These are phyloP conservation scores for Wickerhamiella qilinensis DNA, from an alignment of 805 yeast species.

Conservation along the genomic window DNA sequence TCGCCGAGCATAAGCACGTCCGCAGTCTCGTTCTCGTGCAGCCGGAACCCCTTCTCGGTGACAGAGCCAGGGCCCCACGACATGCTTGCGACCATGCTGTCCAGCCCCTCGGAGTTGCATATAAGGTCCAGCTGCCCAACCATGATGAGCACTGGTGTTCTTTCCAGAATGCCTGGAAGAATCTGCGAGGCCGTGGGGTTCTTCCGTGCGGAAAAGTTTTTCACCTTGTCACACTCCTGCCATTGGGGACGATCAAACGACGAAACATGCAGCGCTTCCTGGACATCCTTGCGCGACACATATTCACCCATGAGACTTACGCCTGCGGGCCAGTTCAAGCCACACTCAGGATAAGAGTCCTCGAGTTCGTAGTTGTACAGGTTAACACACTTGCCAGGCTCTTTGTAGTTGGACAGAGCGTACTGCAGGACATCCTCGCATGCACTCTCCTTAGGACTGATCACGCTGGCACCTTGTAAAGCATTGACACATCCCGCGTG, in stretches of 20 bases:
- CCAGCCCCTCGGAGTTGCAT: constrained; percentile 70
- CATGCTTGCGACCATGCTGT: constrained; percentile 43
- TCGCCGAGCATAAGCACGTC: background rate
- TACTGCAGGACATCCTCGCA: constrained; percentile 30
- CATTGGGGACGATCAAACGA: constrained; percentile 29
- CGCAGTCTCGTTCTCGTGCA: constrained; percentile 29
- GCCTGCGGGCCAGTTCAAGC: constrained; percentile 79
- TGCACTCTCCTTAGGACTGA: constrained; percentile 12
- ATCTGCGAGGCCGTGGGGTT: constrained; percentile 47
- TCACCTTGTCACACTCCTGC: constrained; percentile 68
- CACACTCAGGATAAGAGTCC: constrained; percentile 75
- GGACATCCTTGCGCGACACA: constrained; percentile 31
- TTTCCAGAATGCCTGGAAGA: constrained; percentile 46
- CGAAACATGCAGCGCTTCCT: constrained; percentile 32
- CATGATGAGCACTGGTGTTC: constrained; percentile 51
- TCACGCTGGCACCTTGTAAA: constrained; percentile 11
- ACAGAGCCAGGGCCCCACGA: constrained; percentile 34
- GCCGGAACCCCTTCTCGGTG: constrained; percentile 21
- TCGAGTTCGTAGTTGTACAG: constrained; percentile 62
- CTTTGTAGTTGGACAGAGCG: constrained; percentile 13
- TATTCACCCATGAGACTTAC: constrained; percentile 34
- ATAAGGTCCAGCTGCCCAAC: constrained; percentile 81
- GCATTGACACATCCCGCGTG: constrained; percentile 16
- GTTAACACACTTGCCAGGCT: constrained; percentile 45
- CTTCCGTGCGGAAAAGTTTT: constrained; percentile 28